Evolutionary conservation across 306 rosid genomes (phyloP).

Genomic region (Acacia acuminata): DNA sequence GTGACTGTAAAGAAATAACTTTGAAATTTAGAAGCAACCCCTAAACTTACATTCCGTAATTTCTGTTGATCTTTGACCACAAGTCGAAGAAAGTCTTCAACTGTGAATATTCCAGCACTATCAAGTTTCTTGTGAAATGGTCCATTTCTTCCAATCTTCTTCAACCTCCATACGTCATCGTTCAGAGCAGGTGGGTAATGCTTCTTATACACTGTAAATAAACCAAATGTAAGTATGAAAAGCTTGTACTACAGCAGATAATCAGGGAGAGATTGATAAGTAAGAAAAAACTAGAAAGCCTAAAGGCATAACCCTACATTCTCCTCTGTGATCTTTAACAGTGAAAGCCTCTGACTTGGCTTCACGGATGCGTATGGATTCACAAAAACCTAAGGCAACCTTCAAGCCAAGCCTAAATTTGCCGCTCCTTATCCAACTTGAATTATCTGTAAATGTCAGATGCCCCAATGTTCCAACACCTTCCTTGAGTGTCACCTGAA

Average conservation of each 20-base stretch:
- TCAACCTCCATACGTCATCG: constrained; percentile 97
- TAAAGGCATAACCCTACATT: constrained; percentile 61
- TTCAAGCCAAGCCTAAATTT: constrained; percentile 95
- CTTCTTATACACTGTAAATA: constrained; percentile 87
- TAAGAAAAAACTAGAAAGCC: constrained; percentile 26
- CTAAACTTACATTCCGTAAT: constrained; percentile 73
- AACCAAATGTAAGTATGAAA: constrained; percentile 23
- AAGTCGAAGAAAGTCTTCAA: constrained; percentile 89
- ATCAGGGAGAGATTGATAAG: constrained; percentile 12
- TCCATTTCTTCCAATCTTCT: constrained; percentile 98
- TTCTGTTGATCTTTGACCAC: constrained; percentile 77
- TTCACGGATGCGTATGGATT: constrained; percentile 82
- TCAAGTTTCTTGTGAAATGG: constrained; percentile 90
- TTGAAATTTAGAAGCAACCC: constrained; percentile 26
- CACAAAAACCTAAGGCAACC: constrained; percentile 76
- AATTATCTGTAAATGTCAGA: constrained; percentile 89
- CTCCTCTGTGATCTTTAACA: constrained; percentile 99
- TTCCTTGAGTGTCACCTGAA: constrained; percentile 91
- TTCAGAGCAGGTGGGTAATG: constrained; percentile 90
- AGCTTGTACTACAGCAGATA: not conserved
- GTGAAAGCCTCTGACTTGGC: constrained; percentile 99
- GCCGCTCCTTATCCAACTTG: constrained; percentile 99
- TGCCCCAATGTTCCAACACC: constrained; percentile 97
- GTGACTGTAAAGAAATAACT: constrained; percentile 24
- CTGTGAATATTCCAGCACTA: constrained; percentile 49